Base-by-base conservation (phyloP, 495 filamentous ascomycete species). In the Xylaria castorea region DNA sequence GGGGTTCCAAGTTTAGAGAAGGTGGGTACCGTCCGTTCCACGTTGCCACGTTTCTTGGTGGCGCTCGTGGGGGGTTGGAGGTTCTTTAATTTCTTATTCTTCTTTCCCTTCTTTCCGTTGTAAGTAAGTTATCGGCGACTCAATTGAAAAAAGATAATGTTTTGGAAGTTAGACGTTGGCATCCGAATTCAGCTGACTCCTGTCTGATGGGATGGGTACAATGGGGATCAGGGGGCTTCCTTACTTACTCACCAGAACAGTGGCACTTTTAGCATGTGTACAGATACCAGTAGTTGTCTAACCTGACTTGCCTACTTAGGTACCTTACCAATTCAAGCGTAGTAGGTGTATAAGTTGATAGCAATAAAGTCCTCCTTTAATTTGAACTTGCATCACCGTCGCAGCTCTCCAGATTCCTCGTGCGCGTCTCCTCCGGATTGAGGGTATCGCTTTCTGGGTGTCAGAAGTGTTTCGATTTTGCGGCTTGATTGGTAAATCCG, bases 401-500 rank as follows among this genome's bases (percentile, higher is more conserved):
- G 18, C 32, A 53, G 16, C 12, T 53, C 12, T 51, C 46, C 1
- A 38, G 30, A 5, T 46, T 69, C 36, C 3, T 57, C 36, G 22
- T 48, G 18, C 6, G 53, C 22, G 7, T 61, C 40, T 50, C 18
- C 16, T 48, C 7, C 3, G 25, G n/a, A 44, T 61, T 12, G 50
- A 30, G 18, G 30, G 34, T 57, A 50, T 32, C 30, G 36, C 20
- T 9, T 42, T 22, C 36, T 25, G 48, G 16, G 66, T 55, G 9
- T 68, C 66, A 68, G 50, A 57, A 20, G 66, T 44, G 66, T 68
- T 68, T 68, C 66, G 66, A 68, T 57, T 57, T 40, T 20, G 36
- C 66, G 66, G 66, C 50, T 61, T 61, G 11, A 7, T 61, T 55
- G 50, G 66, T 25, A 2, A 68, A 68, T 68, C 65, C 65, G 65